These are phyloP conservation scores for Phytophthora fragariae DNA, from an alignment of 352 stramenopile genomes.

Conservation along the genomic window DNA sequence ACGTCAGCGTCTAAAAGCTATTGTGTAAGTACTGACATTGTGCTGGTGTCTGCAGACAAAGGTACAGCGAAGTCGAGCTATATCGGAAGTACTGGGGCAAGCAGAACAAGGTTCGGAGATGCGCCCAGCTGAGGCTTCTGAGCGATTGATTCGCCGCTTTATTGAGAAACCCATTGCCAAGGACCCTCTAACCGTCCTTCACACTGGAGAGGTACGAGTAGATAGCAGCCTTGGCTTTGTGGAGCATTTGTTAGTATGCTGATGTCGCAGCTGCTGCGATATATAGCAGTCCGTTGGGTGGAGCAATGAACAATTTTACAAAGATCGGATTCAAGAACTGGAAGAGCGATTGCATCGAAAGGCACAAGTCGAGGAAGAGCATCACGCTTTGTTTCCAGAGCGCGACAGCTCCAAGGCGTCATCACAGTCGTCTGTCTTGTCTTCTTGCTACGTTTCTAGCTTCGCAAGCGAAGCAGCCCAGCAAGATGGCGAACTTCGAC, in stretches of 20 bases:
- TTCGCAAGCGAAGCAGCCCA: conserved; percentile 10
- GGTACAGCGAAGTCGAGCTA: conserved; percentile 33
- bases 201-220: conserved; percentile 10
- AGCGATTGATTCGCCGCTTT: background rate
- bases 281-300: conserved; percentile 14
- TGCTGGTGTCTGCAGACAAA: conserved; percentile 32
- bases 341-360: conserved; percentile 39
- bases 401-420: conserved; percentile 12
- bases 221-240: background rate
- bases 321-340: conserved; percentile 35
- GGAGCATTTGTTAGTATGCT: no score
- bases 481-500: conserved; percentile 5
- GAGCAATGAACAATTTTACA: conserved; percentile 35
- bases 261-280: no score
- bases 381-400: conserved; percentile 32
- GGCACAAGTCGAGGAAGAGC: conserved; percentile 42
- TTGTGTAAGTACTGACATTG: background rate
- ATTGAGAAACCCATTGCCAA: background rate
- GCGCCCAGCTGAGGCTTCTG: conserved; percentile 6
- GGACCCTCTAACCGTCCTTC: no score
- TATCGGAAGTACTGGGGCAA: conserved; percentile 28
- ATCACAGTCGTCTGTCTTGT: conserved; percentile 24
- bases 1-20: background rate
- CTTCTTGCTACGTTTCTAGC: conserved; percentile 20
- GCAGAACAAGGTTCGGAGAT: conserved; percentile 1